Evolutionary conservation across 169 alveolate genomes (phyloP).

Genomic region (Eimeria brunetti): DNA sequence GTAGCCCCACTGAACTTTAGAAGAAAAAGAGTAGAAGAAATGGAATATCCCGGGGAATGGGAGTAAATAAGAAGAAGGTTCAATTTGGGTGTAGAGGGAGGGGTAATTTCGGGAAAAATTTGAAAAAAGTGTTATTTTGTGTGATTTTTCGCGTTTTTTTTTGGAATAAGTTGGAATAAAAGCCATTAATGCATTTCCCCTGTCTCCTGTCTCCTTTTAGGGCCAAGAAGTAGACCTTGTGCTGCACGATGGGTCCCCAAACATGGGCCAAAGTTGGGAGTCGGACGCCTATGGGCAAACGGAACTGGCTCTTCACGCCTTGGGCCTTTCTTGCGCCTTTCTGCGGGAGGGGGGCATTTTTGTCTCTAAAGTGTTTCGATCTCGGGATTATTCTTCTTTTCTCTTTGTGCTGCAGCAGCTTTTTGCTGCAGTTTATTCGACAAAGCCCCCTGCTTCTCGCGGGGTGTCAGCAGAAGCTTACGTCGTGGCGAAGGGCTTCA

Average conservation of each 20-base stretch:
- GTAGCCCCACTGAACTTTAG: too few relatives aligned
- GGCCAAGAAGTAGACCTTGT: slow-evolving; percentile 98
- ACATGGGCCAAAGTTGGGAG: slow-evolving; percentile 99
- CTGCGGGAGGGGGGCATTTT: slow-evolving; percentile 91
- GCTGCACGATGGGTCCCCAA: slow-evolving; percentile 99
- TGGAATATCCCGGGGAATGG: too few relatives aligned
- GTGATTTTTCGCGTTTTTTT: too few relatives aligned
- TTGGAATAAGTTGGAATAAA: too few relatives aligned
- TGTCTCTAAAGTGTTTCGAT: slow-evolving; percentile 95
- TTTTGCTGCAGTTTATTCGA: slow-evolving; percentile 97
- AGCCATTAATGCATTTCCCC: background rate
- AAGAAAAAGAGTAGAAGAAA: too few relatives aligned
- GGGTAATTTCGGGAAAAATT: too few relatives aligned
- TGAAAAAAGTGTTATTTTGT: too few relatives aligned
- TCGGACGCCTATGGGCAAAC: slow-evolving; percentile 98
- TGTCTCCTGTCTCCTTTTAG: slow-evolving; percentile 73
- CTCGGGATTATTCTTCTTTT: slow-evolving; percentile 97
- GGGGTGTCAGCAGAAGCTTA: slow-evolving; percentile 99
- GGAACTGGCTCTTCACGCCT: slow-evolving; percentile 96
- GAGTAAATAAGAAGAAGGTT: too few relatives aligned
- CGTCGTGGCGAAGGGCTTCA: slow-evolving; percentile 96
- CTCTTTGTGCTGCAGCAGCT: slow-evolving; percentile 98
- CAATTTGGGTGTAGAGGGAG: too few relatives aligned
- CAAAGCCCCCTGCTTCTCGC: slow-evolving; percentile 99
- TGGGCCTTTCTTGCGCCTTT: slow-evolving; percentile 95